These are phyloP conservation scores for Westerdykella aurantiaca DNA, from an alignment of 2,329 filamentous ascomycete genomes.

Conservation along the genomic window DNA sequence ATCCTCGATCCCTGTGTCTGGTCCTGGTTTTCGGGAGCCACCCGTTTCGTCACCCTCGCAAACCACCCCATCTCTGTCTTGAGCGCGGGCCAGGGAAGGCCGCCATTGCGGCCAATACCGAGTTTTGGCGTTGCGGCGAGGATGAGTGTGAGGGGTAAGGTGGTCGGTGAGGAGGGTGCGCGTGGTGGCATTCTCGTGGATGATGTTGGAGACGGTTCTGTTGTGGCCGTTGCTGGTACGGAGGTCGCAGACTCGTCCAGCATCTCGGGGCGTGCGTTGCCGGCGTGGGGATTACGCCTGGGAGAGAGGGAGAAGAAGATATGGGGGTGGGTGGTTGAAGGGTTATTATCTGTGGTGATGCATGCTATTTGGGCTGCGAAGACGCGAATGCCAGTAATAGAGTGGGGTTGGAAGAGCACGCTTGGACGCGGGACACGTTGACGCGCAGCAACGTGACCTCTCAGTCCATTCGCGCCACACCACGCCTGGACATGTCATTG, in stretches of 20 bases:
- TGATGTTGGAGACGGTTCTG: background rate
- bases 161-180: constrained; percentile 10
- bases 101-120: constrained; percentile 76
- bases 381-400: constrained; percentile 3
- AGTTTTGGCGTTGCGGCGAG: constrained; percentile 87
- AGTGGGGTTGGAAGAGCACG: constrained; percentile 1
- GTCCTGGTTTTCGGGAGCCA: constrained; percentile 30
- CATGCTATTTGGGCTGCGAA: too few relatives aligned
- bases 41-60: constrained; percentile 74
- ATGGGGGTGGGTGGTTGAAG: background rate
- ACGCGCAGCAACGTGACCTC: constrained; percentile 10
- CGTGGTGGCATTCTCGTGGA: constrained; percentile 9
- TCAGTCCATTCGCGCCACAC: too few relatives aligned
- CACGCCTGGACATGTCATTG: too few relatives aligned
- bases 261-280: background rate
- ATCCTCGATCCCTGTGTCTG: background rate
- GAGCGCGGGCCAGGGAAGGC: constrained; percentile 82
- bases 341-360: constrained; percentile 3
- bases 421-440: background rate
- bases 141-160: constrained; percentile 72
- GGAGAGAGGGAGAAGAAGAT: background rate
- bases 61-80: constrained; percentile 95
- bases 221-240: background rate
- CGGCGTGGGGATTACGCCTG: background rate
- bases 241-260: background rate